Conservation (phyloP, 2,329 filamentous ascomycete species). For the Fusarium papillatum region DNA sequence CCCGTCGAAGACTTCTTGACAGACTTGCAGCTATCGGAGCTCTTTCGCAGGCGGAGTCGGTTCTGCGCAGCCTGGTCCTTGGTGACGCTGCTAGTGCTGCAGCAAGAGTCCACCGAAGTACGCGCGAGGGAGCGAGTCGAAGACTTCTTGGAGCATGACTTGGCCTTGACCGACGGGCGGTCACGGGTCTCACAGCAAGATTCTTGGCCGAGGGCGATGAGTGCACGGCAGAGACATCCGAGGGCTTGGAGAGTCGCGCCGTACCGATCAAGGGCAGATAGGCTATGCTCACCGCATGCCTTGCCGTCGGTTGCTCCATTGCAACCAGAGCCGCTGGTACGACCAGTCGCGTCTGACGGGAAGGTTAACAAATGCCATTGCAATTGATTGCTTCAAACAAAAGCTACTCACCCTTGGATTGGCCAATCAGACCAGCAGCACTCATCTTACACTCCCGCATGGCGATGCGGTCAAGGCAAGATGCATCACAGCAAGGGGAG, state of each 20-base stretch:
- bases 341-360: background rate
- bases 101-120: slow-evolving; percentile 45
- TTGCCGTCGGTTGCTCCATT: slow-evolving; percentile 38
- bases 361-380: slow-evolving; percentile 2
- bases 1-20: slow-evolving; percentile 2
- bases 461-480: slow-evolving; percentile 60
- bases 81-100: slow-evolving; percentile 26
- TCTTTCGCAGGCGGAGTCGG: slow-evolving; percentile 21
- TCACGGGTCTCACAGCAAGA: slow-evolving; percentile 59
- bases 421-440: background rate
- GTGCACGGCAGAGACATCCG: slow-evolving; percentile 66
- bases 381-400: background rate
- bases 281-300: slow-evolving; percentile 54
- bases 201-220: slow-evolving; percentile 65
- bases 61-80: slow-evolving; percentile 25
- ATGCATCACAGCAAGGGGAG: slow-evolving; percentile 56
- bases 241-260: slow-evolving; percentile 59
- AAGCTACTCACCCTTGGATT: slow-evolving; percentile 5
- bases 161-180: slow-evolving; percentile 42
- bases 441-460: slow-evolving; percentile 53
- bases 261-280: slow-evolving; percentile 54
- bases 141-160: slow-evolving; percentile 41
- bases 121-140: slow-evolving; percentile 27
- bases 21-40: slow-evolving; percentile 22
- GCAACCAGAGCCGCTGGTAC: slow-evolving; percentile 18